These are phyloP conservation scores for Fusarium sp. DNA, from an alignment of 2,329 filamentous ascomycete species.

Conservation along the genomic window DNA sequence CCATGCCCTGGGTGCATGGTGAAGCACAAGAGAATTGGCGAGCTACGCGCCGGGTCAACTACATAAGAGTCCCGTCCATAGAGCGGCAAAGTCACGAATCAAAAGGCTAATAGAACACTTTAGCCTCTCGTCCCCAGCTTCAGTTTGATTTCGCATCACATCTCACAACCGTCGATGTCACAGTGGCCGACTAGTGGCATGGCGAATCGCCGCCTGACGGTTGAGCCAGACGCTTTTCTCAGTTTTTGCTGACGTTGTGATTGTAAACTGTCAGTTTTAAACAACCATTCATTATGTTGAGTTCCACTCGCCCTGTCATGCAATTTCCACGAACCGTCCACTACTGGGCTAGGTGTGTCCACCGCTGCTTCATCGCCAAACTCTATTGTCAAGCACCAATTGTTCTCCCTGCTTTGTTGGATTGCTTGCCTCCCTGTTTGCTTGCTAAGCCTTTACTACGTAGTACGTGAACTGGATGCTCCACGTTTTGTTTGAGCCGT, in stretches of 20 bases:
- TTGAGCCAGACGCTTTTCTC: constrained; percentile 17
- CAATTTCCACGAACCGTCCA: constrained; percentile 39
- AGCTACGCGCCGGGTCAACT: neutral
- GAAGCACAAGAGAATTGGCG: neutral
- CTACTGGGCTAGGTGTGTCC: constrained; percentile 22
- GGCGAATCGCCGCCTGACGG: constrained; percentile 21
- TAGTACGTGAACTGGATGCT: neutral
- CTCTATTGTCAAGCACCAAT: constrained; percentile 38
- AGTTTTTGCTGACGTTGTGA: constrained; percentile 6
- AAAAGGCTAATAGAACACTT: neutral
- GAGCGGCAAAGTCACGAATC: constrained; percentile 6
- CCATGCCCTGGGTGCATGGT: neutral
- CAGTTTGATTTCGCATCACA: neutral
- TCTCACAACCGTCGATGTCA: neutral
- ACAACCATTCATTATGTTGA: neutral
- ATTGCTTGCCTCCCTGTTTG: constrained; percentile 1
- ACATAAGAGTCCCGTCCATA: neutral
- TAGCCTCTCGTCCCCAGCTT: neutral
- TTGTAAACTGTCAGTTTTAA: neutral
- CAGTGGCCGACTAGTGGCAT: constrained; percentile 15
- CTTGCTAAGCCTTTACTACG: constrained; percentile 30
- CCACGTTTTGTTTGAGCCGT: constrained; percentile 23
- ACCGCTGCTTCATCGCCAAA: constrained; percentile 43
- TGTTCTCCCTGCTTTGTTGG: constrained; percentile 18
- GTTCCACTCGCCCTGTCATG: constrained; percentile 13